phyloP scores from a whole-genome alignment of 495 filamentous ascomycete species.

The Aspergillus olivimuriae region DNA sequence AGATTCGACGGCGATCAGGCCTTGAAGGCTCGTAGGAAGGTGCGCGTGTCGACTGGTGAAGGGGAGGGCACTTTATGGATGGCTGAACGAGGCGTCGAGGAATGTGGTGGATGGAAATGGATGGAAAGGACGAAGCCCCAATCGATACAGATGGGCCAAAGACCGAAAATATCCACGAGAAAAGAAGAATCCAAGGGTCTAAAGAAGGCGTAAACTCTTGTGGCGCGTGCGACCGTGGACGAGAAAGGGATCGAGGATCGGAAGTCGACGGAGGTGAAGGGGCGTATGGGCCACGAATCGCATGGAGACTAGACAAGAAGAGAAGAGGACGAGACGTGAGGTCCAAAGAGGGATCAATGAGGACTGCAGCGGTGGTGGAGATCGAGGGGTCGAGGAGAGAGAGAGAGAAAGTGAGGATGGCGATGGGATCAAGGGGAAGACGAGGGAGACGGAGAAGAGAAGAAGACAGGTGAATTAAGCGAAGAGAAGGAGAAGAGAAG shows the following conservation, averaged over 20 bases:
- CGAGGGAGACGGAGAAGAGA: conserved; percentile 23
- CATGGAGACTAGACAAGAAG: conserved; percentile 27
- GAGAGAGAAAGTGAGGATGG: too few relatives aligned
- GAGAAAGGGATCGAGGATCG: conserved; percentile 16
- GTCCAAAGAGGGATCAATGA: too few relatives aligned
- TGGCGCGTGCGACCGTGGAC: conserved; percentile 24
- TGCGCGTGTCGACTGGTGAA: too few relatives aligned
- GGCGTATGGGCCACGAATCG: conserved; percentile 27
- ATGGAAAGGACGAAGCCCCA: background rate
- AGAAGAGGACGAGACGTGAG: conserved; percentile 27
- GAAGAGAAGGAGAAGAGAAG: conserved; percentile 3
- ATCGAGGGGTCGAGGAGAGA: too few relatives aligned
- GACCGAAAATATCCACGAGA: background rate
- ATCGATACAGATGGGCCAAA: too few relatives aligned
- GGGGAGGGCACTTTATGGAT: too few relatives aligned
- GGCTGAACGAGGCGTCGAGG: too few relatives aligned
- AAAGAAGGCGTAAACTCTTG: conserved; percentile 11
- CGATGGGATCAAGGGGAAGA: conserved; percentile 26
- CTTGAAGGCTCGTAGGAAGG: too few relatives aligned
- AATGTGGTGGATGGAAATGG: too few relatives aligned
- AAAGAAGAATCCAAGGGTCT: conserved; percentile 13
- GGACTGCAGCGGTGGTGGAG: too few relatives aligned
- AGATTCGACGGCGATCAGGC: too few relatives aligned
- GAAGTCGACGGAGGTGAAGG: conserved; percentile 21
- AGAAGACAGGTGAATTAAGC: conserved; percentile 11